Evolutionary conservation across 2,329 filamentous ascomycete genomes (phyloP).

Genomic region (Penicillium aurantiogriseum): DNA sequence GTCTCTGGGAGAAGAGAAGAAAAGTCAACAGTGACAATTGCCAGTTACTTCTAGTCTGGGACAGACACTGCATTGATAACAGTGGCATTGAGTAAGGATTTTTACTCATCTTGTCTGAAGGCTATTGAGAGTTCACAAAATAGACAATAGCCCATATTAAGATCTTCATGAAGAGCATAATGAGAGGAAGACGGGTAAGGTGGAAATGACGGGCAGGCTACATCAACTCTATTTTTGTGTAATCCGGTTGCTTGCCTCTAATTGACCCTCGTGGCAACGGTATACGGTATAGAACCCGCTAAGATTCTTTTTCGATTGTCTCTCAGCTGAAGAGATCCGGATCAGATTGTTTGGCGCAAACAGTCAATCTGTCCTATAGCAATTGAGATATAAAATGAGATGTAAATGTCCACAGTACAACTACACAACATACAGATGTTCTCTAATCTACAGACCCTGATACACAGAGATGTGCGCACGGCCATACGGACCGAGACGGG

Average conservation of each 20-base stretch:
- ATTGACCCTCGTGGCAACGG: conserved; percentile 3
- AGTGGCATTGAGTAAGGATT: not conserved
- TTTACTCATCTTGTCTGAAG: conserved; percentile 6
- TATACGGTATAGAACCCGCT: not conserved
- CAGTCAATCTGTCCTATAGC: not conserved
- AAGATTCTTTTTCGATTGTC: not conserved
- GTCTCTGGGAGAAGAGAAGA: not conserved
- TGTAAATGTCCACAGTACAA: not conserved
- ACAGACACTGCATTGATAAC: conserved; percentile 1
- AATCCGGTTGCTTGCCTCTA: conserved; percentile 10
- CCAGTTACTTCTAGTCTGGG: not conserved
- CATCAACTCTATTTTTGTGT: conserved; percentile 26
- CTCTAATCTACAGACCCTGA: conserved; percentile 3
- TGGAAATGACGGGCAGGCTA: conserved; percentile 19
- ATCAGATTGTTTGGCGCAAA: not conserved
- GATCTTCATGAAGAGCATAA: not conserved
- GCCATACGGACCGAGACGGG: conserved; percentile 22
- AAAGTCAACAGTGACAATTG: not conserved
- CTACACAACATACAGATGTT: not conserved
- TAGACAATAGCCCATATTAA: not conserved
- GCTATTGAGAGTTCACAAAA: conserved; percentile 8
- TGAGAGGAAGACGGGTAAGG: not conserved
- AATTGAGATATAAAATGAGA: not conserved
- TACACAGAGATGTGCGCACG: conserved; percentile 15
- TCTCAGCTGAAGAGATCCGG: not conserved